These are phyloP conservation scores for Podaxis rugospora DNA, from an alignment of 768 basidiomycete species.

Conservation along the genomic window DNA sequence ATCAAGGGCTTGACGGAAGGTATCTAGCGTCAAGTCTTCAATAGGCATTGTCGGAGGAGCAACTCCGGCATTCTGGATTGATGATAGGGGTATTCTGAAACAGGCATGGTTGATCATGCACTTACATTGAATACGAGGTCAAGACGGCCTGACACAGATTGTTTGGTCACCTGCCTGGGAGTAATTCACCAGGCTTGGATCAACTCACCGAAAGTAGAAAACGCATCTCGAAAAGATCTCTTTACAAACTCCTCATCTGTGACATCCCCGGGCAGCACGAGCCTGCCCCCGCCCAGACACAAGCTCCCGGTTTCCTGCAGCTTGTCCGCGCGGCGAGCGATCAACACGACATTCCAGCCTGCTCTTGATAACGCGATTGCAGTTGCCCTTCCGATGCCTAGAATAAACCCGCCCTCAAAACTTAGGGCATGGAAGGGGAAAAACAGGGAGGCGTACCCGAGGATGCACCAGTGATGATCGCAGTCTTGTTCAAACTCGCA, in stretches of 20 bases:
- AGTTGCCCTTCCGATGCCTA: slow-evolving; percentile 60
- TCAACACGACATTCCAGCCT: slow-evolving; percentile 66
- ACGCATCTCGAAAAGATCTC: slow-evolving; percentile 48
- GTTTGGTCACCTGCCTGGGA: neutral
- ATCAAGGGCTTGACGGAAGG: slow-evolving; percentile 61
- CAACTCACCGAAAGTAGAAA: slow-evolving; percentile 50
- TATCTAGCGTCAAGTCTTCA: slow-evolving; percentile 55
- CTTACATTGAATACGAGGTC: slow-evolving; percentile 81
- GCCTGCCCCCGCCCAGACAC: slow-evolving; percentile 31
- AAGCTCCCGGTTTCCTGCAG: slow-evolving; percentile 51
- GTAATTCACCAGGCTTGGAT: slow-evolving; percentile 1
- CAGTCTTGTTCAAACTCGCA: slow-evolving; percentile 21
- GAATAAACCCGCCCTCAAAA: neutral
- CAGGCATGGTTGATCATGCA: neutral
- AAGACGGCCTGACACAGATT: slow-evolving; percentile 41
- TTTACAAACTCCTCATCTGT: slow-evolving; percentile 59
- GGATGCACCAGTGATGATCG: slow-evolving; percentile 44
- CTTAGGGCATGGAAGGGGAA: neutral
- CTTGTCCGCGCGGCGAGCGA: slow-evolving; percentile 54
- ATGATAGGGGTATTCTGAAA: neutral
- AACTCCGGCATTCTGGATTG: slow-evolving; percentile 69
- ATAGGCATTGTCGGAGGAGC: slow-evolving; percentile 43
- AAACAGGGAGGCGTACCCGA: slow-evolving; percentile 38
- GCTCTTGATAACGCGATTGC: slow-evolving; percentile 66
- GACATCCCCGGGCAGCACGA: slow-evolving; percentile 62